These are phyloP conservation scores for Daldinia decipiens DNA, from an alignment of 495 filamentous ascomycete species.

Conservation along the genomic window DNA sequence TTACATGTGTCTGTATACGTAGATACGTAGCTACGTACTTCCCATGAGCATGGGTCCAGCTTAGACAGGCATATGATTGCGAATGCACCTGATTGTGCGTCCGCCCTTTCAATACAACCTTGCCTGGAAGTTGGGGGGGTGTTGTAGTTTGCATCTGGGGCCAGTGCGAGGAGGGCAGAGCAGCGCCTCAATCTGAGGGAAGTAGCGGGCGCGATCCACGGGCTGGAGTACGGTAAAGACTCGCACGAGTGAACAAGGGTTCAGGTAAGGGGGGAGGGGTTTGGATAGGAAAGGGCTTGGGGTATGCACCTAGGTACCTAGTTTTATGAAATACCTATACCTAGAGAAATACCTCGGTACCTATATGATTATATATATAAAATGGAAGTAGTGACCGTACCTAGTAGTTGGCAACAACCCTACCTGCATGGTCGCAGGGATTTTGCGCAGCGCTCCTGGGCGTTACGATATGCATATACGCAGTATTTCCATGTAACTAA, in stretches of 20 bases:
- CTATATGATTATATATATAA: slow-evolving; percentile 4
- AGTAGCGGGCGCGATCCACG: slow-evolving; percentile 37
- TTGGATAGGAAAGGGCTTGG: slow-evolving; percentile 2
- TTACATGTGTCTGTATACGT: not conserved
- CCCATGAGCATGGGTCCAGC: slow-evolving; percentile 23
- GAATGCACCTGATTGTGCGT: slow-evolving; percentile 43
- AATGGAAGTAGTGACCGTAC: not conserved
- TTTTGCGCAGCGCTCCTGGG: not conserved
- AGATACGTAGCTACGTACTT: slow-evolving; percentile 30
- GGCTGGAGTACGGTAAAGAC: slow-evolving; percentile 13
- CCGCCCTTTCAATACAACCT: slow-evolving; percentile 49
- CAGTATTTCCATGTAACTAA: slow-evolving; percentile 6
- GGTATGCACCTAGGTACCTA: not conserved
- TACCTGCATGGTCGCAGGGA: slow-evolving; percentile 3
- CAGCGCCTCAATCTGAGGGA: slow-evolving; percentile 37
- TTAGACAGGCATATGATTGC: slow-evolving; percentile 45
- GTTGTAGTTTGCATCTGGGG: slow-evolving; percentile 10
- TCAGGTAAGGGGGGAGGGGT: not conserved
- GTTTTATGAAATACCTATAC: not conserved
- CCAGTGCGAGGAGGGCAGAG: slow-evolving; percentile 37
- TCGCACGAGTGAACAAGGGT: slow-evolving; percentile 24
- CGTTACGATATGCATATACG: slow-evolving; percentile 13
- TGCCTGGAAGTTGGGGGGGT: slow-evolving; percentile 13
- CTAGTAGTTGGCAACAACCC: not conserved
- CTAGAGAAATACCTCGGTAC: slow-evolving; percentile 8